phyloP scores from a whole-genome alignment of 805 yeast species.

The Kazachstania africana region DNA sequence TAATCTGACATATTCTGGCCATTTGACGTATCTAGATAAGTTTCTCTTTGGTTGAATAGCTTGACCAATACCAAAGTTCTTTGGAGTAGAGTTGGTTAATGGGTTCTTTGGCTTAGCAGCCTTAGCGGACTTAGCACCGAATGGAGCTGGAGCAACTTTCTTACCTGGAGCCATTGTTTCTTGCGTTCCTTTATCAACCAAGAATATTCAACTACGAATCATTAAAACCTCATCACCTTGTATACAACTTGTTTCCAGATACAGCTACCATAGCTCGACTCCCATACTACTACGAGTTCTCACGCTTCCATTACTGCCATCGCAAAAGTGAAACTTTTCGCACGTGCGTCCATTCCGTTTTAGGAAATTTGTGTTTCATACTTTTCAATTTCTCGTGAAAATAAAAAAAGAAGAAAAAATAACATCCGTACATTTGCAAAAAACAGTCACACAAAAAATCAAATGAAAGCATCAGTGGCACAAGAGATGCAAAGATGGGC shows the following conservation, averaged over 20 bases:
- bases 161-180: slow-evolving; percentile 40
- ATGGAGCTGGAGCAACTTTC: slow-evolving; percentile 98
- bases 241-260: too few species aligned
- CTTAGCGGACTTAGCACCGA: slow-evolving; percentile 60
- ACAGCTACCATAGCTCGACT: too few species aligned
- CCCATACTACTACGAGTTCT: too few species aligned
- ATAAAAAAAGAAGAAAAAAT: not conserved
- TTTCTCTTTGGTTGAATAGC: slow-evolving; percentile 76
- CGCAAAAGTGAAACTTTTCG: too few species aligned
- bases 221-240: not conserved
- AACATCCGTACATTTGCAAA: not conserved
- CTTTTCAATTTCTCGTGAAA: too few species aligned
- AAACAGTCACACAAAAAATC: not conserved
- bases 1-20: slow-evolving; percentile 97
- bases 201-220: not conserved
- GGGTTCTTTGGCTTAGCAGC: slow-evolving; percentile 62
- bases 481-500: not conserved
- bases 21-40: slow-evolving; percentile 93
- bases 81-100: slow-evolving; percentile 79
- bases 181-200: not conserved
- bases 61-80: slow-evolving; percentile 90
- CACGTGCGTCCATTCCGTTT: too few species aligned
- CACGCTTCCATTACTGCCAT: too few species aligned
- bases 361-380: too few species aligned
- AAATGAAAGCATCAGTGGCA: not conserved